Evolutionary conservation across 2,329 filamentous ascomycete species (phyloP).

Genomic region (Hirsutella thompsonii): DNA sequence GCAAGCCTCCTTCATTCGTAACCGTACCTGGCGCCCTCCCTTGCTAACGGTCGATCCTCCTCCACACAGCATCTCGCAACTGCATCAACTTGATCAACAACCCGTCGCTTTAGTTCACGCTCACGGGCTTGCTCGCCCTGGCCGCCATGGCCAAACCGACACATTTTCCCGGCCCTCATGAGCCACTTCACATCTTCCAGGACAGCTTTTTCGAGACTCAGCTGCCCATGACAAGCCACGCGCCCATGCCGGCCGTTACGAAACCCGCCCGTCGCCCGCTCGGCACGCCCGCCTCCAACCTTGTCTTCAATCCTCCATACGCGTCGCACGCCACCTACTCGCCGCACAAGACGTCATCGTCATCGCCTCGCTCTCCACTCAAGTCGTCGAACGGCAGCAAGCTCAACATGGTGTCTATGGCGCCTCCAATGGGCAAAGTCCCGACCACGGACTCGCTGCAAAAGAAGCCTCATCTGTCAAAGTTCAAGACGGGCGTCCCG

Average conservation of each 20-base stretch:
- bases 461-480: constrained; percentile 52
- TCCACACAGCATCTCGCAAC: neutral
- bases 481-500: constrained; percentile 38
- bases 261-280: constrained; percentile 36
- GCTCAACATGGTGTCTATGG: constrained; percentile 55
- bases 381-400: constrained; percentile 38
- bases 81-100: no score
- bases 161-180: constrained; percentile 29
- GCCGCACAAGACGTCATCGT: constrained; percentile 54
- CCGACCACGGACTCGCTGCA: constrained; percentile 53
- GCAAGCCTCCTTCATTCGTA: no score
- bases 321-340: constrained; percentile 44
- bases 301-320: constrained; percentile 52
- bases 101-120: neutral
- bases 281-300: constrained; percentile 42
- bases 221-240: constrained; percentile 39
- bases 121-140: constrained; percentile 8
- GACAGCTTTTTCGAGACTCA: constrained; percentile 34
- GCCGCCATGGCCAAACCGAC: constrained; percentile 41
- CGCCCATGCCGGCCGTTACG: constrained; percentile 39
- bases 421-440: constrained; percentile 42
- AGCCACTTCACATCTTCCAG: constrained; percentile 38
- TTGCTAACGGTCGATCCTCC: neutral
- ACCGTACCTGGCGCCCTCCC: neutral
- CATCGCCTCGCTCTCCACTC: constrained; percentile 49